phyloP scores from a whole-genome alignment of 495 filamentous ascomycete genomes.

The Cryomyces minteri region DNA sequence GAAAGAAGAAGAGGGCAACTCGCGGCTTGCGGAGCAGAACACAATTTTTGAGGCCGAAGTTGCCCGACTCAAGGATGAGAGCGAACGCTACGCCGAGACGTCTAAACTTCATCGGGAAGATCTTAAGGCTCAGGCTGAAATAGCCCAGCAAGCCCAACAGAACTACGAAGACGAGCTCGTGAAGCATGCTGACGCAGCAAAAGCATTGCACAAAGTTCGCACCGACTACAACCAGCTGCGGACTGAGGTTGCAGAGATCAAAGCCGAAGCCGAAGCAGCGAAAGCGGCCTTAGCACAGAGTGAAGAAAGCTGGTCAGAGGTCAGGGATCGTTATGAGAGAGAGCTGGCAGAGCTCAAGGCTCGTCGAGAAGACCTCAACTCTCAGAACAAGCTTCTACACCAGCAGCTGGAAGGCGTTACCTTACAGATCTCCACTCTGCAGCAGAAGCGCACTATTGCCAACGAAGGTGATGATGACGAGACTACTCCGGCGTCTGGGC shows the following conservation, averaged over 20 bases:
- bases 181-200: constrained; percentile 85
- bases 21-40: constrained; percentile 65
- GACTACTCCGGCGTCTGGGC: constrained; percentile 24
- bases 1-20: constrained; percentile 53
- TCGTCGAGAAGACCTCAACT: constrained; percentile 59
- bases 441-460: constrained; percentile 43
- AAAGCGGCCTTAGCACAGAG: constrained; percentile 58
- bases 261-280: constrained; percentile 63
- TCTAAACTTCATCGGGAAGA: constrained; percentile 77
- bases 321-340: constrained; percentile 58
- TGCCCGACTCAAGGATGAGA: constrained; percentile 66
- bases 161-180: constrained; percentile 88
- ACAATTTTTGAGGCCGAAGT: constrained; percentile 54
- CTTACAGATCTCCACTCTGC: constrained; percentile 54
- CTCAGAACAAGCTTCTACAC: constrained; percentile 77
- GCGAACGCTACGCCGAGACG: constrained; percentile 55
- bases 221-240: constrained; percentile 65
- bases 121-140: constrained; percentile 79
- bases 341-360: constrained; percentile 63
- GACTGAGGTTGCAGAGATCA: constrained; percentile 49
- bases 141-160: constrained; percentile 79
- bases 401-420: constrained; percentile 72
- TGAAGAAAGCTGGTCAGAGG: constrained; percentile 75
- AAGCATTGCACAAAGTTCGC: constrained; percentile 58
- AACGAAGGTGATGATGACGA: constrained; percentile 26